phyloP scores from a whole-genome alignment of 1,284 basidiomycete species.

The Coniferiporia weirii region DNA sequence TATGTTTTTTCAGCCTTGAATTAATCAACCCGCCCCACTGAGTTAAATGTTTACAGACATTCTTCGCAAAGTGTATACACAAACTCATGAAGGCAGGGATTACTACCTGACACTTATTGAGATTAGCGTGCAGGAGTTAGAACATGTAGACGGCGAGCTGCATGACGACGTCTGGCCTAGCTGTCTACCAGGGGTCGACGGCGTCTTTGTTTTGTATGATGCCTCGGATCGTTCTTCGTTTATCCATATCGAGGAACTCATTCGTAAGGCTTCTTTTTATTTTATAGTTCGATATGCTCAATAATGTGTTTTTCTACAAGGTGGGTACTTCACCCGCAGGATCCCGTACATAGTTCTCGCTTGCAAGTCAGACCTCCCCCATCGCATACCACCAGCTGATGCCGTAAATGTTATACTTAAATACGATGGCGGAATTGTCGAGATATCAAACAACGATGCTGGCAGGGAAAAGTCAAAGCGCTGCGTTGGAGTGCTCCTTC shows the following conservation, averaged over 20 bases:
- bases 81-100: slow-evolving; percentile 13
- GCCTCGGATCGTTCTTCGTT: slow-evolving; percentile 57
- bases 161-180: slow-evolving; percentile 32
- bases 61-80: slow-evolving; percentile 12
- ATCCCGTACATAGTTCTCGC: slow-evolving; percentile 62
- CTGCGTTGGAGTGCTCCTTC: slow-evolving; percentile 11
- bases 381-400: slow-evolving; percentile 47
- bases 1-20: not conserved
- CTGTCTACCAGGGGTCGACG: slow-evolving; percentile 56
- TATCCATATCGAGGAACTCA: slow-evolving; percentile 52
- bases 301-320: slow-evolving; percentile 31
- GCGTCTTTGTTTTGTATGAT: slow-evolving; percentile 74
- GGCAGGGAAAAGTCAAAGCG: slow-evolving; percentile 15
- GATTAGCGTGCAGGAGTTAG: slow-evolving; percentile 11
- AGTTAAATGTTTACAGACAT: slow-evolving; percentile 1
- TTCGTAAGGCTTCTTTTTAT: slow-evolving; percentile 42
- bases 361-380: slow-evolving; percentile 66
- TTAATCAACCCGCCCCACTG: not conserved
- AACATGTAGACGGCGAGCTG: slow-evolving; percentile 8
- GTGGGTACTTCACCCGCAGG: slow-evolving; percentile 47
- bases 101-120: slow-evolving; percentile 16
- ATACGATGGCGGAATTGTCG: slow-evolving; percentile 37
- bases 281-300: slow-evolving; percentile 17
- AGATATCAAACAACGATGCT: slow-evolving; percentile 13
- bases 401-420: slow-evolving; percentile 42